Base-by-base conservation (phyloP, 2,329 filamentous ascomycete species). In the Cordyceps cicadae region DNA sequence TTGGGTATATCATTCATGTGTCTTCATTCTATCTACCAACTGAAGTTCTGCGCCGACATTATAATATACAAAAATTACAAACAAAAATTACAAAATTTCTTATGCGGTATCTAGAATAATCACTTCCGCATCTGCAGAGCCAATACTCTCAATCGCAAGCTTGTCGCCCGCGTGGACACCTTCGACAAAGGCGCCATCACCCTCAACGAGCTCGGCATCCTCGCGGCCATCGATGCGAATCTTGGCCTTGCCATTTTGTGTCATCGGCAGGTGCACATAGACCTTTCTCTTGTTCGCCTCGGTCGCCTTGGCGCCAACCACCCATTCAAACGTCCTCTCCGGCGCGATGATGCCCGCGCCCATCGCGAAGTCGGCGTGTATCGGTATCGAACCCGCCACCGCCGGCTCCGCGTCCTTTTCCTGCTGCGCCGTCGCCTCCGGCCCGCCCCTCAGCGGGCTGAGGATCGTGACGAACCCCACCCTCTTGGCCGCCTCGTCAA, bases 311-410 rank as follows among this genome's bases (percentile, higher is more conserved):
- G 72, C 86, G 12, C 92, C 91, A 21, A 93, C 76, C 9, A 79
- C 84, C 83, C 92, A 94, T 67, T 83, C 81, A 62, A 93, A 92
- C 48, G 75, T 80, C 68, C 79, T 79, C 32, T 81, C 80, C 0
- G 88, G 85, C 8, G 78, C 80, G 60, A 95, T 82, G 60, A 95
- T 85, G 7, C 86, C 87, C 0, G 90, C 90, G 41, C 83, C 85
- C 89, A 95, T 94, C 63, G 88, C 85, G 55, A 95, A 81, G 75
- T 96, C 90, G 12, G 90, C 88, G 70, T 95, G 88, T 60, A 95
- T 87, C 8, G 90, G 89, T 64, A 96, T 95, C 0, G 87, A 87
- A n/a, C 77, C 81, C 1, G 80, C 75, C 21, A 89, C 76, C 2
- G 74, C 75, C 0, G 89, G 85, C 63, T 84, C 80, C 1, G 84